A percentile compares a stretch with the other conserved stretches of the same genome.
These are phyloP conservation scores for Xanthoconium stramineum DNA, from an alignment of 768 basidiomycete species.

Conservation along the genomic window DNA sequence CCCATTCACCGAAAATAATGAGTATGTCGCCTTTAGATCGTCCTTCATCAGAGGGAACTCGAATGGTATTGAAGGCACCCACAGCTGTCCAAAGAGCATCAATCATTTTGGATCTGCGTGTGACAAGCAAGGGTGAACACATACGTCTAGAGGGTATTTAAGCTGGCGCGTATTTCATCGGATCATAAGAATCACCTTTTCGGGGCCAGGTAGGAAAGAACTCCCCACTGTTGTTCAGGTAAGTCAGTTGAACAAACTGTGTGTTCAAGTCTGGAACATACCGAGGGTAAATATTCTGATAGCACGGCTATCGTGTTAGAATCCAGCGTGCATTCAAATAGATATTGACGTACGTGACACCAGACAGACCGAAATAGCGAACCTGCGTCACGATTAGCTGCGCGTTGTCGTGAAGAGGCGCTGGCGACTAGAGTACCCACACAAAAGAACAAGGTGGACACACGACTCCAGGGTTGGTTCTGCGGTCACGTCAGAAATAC, in stretches of 20 bases:
- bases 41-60: neutral
- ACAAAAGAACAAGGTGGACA: neutral
- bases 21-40: conserved; percentile 2
- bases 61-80: neutral
- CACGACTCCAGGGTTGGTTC: neutral
- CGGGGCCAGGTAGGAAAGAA: conserved; percentile 9
- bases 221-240: conserved; percentile 1
- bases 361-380: conserved; percentile 13
- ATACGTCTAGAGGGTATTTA: conserved; percentile 1
- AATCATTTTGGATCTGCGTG: neutral
- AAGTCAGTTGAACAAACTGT: neutral
- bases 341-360: neutral
- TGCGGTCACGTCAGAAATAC: neutral
- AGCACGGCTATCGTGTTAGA: neutral
- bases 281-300: conserved; percentile 1
- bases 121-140: neutral
- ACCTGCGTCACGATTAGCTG: neutral
- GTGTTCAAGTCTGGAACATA: neutral
- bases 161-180: neutral
- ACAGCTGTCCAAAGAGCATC: conserved; percentile 5
- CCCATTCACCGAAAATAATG: neutral
- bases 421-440: neutral
- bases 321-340: neutral
- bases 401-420: neutral
- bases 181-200: neutral